Conservation (phyloP, 2,329 filamentous ascomycete species). For the Talaromyces sp. region DNA sequence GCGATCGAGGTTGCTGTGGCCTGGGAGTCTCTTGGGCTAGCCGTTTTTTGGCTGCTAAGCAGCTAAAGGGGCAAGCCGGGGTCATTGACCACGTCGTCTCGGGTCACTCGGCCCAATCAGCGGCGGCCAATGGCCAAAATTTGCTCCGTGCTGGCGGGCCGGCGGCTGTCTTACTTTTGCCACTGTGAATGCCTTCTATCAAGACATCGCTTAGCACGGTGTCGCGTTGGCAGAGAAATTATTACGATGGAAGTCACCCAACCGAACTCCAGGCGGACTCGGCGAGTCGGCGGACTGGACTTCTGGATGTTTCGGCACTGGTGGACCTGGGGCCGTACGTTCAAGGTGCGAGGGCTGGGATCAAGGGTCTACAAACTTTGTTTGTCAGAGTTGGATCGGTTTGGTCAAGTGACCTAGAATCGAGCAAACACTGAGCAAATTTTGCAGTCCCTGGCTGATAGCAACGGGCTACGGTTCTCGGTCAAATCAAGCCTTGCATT, state of each 20-base stretch:
- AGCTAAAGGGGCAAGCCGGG: neutral
- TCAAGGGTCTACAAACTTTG: neutral
- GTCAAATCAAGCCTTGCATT: neutral
- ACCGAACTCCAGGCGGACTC: neutral
- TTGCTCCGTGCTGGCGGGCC: constrained; percentile 12
- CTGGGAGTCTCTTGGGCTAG: too few species aligned
- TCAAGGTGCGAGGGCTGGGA: neutral
- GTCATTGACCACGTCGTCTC: constrained; percentile 5
- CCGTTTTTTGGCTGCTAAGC: too few species aligned
- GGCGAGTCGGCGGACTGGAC: neutral
- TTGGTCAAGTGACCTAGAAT: constrained; percentile 5
- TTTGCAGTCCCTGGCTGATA: neutral
- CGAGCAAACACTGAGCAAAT: neutral
- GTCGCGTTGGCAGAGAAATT: too few species aligned
- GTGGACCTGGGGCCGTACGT: neutral
- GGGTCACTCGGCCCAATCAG: neutral
- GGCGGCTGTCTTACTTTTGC: constrained; percentile 9
- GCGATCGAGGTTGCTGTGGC: constrained; percentile 7
- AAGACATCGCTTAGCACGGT: neutral
- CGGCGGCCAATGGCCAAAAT: neutral
- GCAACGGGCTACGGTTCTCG: neutral
- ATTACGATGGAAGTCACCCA: too few species aligned
- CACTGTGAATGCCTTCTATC: neutral
- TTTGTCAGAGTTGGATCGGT: neutral
- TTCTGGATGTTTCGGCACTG: neutral